These are phyloP conservation scores for Ustilago xerochloae DNA, from an alignment of 1,284 basidiomycete genomes.

Conservation along the genomic window DNA sequence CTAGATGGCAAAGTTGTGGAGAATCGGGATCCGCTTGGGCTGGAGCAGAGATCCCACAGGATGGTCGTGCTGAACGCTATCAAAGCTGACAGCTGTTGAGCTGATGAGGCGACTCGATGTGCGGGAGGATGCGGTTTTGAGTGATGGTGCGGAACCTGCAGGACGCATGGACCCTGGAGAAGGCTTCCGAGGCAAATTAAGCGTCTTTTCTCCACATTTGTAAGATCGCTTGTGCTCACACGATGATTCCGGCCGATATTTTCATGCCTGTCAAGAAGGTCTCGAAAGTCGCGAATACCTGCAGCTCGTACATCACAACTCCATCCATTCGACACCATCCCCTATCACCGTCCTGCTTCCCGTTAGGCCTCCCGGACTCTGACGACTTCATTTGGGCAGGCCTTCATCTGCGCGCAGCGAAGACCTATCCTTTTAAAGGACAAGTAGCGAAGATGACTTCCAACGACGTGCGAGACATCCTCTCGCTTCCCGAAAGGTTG, in stretches of 20 bases:
- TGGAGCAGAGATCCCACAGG: no score
- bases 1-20: background rate
- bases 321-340: background rate
- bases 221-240: background rate
- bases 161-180: constrained; percentile 28
- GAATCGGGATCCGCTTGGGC: no score
- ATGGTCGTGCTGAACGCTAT: background rate
- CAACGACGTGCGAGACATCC: constrained; percentile 64
- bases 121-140: background rate
- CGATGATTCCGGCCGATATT: background rate
- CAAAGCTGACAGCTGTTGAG: background rate
- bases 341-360: background rate
- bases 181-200: constrained; percentile 13
- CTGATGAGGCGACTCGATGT: background rate
- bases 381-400: no score
- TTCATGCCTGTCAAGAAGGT: background rate
- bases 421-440: no score
- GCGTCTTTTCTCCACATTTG: constrained; percentile 4
- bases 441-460: constrained; percentile 44
- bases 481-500: constrained; percentile 56
- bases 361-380: no score
- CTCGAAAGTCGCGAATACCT: constrained; percentile 17
- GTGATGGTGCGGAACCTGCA: constrained; percentile 10
- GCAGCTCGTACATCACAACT: constrained; percentile 13
- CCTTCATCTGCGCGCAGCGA: no score